Evolutionary conservation across 352 stramenopile genomes (phyloP), one percentile per base, ranked within the genome.

Genomic region (Blastocystis sp.): DNA sequence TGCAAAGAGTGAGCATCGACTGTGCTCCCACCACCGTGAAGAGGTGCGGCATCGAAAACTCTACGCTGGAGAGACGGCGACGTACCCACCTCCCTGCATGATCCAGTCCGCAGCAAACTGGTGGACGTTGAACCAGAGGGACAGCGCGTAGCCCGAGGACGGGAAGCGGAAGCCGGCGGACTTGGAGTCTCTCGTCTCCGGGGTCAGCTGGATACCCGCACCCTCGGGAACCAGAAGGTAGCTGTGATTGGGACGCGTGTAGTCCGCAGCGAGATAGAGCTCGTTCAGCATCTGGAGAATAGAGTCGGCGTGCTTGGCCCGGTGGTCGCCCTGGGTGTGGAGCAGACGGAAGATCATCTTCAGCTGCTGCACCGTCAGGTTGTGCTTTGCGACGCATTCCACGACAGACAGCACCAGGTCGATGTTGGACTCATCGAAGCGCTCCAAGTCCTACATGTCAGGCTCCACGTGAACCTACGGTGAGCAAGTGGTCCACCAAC

Each of bases 301-400:
- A 11, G 29, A 56, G 32, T 72, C 51, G 24, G 75, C 36, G 40
- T 85, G 75, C 11, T 44, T 44, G 4, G 75, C 57, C 14, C 75
- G 57, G 21, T 75, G 40, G 29, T 63, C 42, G 29, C 42, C 57
- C 40, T 85, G 57, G 16, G 48, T 75, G 32, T 85, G 75, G 24
- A 85, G 63, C 9, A 85, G 32, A 32, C 42, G 42, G 75, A 85
- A 85, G 24, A 85, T 65, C 57, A 61, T 72, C 49, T 85, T 85
- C 38, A 85, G 51, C 27, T 85, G 75, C 63, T 85, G 75, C 16
- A 67, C 54, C 0, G 75, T 85, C 38, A 85, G 71, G 51, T 85
- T 76, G 46, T 85, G 53, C 57, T 76, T 76, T 9, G 75, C 57
- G 7, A 72, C 40, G n/a, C 40, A 51, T 34, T 85, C 27, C 14